Percentiles rank a stretch among this genome's conserved stretches.
These are phyloP conservation scores for Polyrhizophydium stewartii DNA, from an alignment of 371 early-diverging fungal genomes.

Conservation along the genomic window DNA sequence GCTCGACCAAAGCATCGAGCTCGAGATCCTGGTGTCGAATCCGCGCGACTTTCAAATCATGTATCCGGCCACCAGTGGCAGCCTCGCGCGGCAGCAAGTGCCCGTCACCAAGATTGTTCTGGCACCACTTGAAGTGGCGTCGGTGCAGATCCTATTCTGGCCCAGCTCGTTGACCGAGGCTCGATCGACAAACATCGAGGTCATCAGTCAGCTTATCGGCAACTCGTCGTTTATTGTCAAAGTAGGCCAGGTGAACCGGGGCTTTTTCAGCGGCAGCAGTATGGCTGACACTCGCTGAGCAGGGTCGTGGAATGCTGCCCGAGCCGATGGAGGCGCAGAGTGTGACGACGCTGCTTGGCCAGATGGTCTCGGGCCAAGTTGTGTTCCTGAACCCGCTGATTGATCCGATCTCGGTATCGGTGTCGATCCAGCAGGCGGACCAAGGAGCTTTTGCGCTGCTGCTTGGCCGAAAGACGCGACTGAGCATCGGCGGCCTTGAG, in stretches of 20 bases:
- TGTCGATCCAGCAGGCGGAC: conserved; percentile 10
- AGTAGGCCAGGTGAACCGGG: conserved; percentile 10
- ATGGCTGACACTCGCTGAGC: too few species aligned
- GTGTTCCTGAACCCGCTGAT: conserved; percentile 32
- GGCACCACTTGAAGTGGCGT: conserved; percentile 17
- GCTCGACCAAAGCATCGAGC: conserved; percentile 9
- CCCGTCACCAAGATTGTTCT: conserved; percentile 6
- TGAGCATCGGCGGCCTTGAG: conserved; percentile 25
- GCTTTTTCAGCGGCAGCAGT: background rate
- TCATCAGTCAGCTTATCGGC: conserved; percentile 18
- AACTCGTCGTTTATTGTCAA: conserved; percentile 17
- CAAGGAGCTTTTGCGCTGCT: conserved; percentile 21
- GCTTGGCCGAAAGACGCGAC: conserved; percentile 9
- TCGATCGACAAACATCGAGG: conserved; percentile 2
- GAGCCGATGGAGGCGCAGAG: conserved; percentile 19
- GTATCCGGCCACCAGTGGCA: conserved; percentile 5
- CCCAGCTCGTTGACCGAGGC: conserved; percentile 35
- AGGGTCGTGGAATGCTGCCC: conserved; percentile 30
- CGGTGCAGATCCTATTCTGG: conserved; percentile 39
- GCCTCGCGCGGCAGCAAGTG: background rate
- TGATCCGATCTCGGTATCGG: conserved; percentile 31
- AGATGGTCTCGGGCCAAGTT: conserved; percentile 21
- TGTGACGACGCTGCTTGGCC: conserved; percentile 17
- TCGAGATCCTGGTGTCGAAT: conserved; percentile 19
- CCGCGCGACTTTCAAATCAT: conserved; percentile 27